These are phyloP conservation scores for Plasmodium malariae DNA, from an alignment of 169 alveolate genomes.

Conservation along the genomic window DNA sequence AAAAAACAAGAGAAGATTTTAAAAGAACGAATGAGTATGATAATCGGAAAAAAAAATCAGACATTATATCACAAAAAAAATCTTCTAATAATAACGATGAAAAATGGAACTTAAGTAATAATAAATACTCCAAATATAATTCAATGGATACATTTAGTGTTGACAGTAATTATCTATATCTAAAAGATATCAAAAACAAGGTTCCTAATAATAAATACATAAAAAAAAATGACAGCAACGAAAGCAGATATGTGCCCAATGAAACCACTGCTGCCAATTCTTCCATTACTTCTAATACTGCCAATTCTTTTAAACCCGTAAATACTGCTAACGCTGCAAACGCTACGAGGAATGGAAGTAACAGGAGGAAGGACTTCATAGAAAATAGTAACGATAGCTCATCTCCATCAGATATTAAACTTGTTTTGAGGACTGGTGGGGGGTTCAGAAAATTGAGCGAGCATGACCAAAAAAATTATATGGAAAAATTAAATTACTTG, in stretches of 20 bases:
- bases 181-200: constrained; percentile 9
- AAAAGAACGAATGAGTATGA: constrained; percentile 8
- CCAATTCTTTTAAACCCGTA: no score
- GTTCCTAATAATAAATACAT: constrained; percentile 4
- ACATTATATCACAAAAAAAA: constrained; percentile 11
- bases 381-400: constrained; percentile 36
- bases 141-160: constrained; percentile 18
- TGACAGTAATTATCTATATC: constrained; percentile 30
- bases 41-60: constrained; percentile 32
- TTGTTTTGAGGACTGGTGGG: constrained; percentile 66
- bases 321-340: background rate
- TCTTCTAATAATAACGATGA: constrained; percentile 30
- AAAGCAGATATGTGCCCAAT: no score
- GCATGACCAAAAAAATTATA: constrained; percentile 53
- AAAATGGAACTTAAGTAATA: constrained; percentile 43
- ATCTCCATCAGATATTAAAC: constrained; percentile 56
- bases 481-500: constrained; percentile 67
- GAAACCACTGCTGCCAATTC: background rate
- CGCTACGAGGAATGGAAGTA: background rate
- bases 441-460: constrained; percentile 69
- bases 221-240: constrained; percentile 4
- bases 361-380: background rate
- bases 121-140: constrained; percentile 47
- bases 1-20: constrained; percentile 28
- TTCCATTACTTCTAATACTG: no score